These are phyloP conservation scores for Chrysophaeum taylorii DNA, from an alignment of 352 stramenopile species.

Conservation along the genomic window DNA sequence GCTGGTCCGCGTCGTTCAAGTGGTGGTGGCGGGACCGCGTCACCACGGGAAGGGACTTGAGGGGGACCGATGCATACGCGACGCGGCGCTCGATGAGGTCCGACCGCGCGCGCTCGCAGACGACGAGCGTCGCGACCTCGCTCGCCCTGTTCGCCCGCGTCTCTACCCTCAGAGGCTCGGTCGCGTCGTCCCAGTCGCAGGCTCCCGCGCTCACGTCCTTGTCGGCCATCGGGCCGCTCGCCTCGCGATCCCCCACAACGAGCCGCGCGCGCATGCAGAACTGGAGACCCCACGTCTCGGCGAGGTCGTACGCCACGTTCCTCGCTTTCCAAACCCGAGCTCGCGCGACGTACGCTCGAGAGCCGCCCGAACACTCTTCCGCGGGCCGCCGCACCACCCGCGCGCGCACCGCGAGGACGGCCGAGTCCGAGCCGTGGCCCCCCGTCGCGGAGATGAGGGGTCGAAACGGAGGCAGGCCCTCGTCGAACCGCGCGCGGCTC, in stretches of 20 bases:
- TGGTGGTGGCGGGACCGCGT: neutral
- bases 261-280: neutral
- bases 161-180: neutral
- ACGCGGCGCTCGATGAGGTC: slow-evolving; percentile 9
- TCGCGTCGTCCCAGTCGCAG: neutral
- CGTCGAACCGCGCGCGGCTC: neutral
- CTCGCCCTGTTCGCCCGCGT: neutral
- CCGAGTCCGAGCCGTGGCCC: slow-evolving; percentile 1
- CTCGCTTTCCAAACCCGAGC: neutral
- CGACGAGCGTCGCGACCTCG: neutral
- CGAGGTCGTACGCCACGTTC: neutral
- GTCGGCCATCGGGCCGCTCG: neutral
- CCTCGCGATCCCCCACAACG: neutral
- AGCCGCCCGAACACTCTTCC: neutral
- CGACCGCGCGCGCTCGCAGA: neutral
- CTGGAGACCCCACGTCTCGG: neutral
- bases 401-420: neutral
- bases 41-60: neutral
- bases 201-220: neutral
- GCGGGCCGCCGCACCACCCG: neutral
- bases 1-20: too few relatives aligned
- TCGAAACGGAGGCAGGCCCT: neutral
- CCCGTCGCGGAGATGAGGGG: neutral
- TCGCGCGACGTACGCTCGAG: neutral
- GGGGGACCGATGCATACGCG: neutral